Evolutionary conservation across 257 asterid species (phyloP).

Genomic region (Primulina eburnea): DNA sequence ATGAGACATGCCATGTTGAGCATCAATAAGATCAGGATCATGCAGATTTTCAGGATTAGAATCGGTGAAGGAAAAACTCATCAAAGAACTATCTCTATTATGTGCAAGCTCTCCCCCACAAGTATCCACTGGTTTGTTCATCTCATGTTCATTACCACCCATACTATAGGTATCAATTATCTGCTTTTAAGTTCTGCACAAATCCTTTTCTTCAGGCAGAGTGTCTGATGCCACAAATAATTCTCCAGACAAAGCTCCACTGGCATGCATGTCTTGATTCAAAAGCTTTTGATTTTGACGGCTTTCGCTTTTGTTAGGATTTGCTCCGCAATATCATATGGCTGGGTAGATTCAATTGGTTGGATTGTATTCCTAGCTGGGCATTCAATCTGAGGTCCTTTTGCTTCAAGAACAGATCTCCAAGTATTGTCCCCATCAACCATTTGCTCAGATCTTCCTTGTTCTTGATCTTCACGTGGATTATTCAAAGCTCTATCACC

Average conservation of each 20-base stretch:
- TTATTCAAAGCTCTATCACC: constrained; percentile 27
- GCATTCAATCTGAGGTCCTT: constrained; percentile 28
- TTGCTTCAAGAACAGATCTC: constrained; percentile 30
- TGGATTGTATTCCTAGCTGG: constrained; percentile 20
- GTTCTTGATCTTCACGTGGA: constrained; percentile 27
- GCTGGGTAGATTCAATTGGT: constrained; percentile 23
- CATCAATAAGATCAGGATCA: constrained; percentile 31
- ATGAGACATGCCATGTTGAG: constrained; percentile 4
- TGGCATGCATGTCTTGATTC: constrained; percentile 26
- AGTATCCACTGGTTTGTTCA: constrained; percentile 24
- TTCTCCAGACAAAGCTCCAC: constrained; percentile 31
- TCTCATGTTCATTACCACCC: constrained; percentile 22
- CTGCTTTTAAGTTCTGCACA: constrained; percentile 25
- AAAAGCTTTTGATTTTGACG: constrained; percentile 16
- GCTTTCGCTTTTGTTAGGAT: constrained; percentile 19
- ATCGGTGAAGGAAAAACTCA: constrained; percentile 21
- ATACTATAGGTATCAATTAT: constrained; percentile 24
- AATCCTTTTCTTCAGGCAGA: constrained; percentile 28
- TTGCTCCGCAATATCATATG: constrained; percentile 27
- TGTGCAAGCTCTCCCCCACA: constrained; percentile 25
- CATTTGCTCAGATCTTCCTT: constrained; percentile 27
- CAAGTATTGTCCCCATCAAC: constrained; percentile 20
- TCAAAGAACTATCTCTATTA: constrained; percentile 21
- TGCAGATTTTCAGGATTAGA: constrained; percentile 18
- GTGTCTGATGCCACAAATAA: constrained; percentile 19